A percentile compares a stretch with the other conserved stretches of the same genome.
Conservation (phyloP, 768 basidiomycete species). For the Leucocoprinus sp. region DNA sequence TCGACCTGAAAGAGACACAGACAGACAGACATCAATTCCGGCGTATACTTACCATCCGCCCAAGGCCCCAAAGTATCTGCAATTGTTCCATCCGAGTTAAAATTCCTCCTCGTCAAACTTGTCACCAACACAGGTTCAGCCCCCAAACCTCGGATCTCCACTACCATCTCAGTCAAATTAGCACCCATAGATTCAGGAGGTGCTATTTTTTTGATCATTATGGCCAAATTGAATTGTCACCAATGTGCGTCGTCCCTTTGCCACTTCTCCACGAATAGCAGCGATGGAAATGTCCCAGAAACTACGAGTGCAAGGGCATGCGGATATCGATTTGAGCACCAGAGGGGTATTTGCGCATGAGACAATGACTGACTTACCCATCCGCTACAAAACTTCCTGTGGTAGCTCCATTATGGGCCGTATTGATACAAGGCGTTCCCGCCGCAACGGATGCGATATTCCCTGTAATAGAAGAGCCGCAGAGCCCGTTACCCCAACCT, state of each 20-base stretch:
- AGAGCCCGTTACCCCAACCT: slow-evolving; percentile 36
- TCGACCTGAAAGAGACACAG: too few species aligned
- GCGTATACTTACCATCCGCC: slow-evolving; percentile 25
- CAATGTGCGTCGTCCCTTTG: slow-evolving; percentile 26
- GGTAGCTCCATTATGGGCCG: slow-evolving; percentile 32
- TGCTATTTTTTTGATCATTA: slow-evolving; percentile 33
- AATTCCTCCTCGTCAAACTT: slow-evolving; percentile 29
- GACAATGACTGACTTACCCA: slow-evolving; percentile 22
- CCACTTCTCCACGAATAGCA: slow-evolving; percentile 25
- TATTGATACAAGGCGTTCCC: slow-evolving; percentile 31
- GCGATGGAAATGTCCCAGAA: slow-evolving; percentile 29
- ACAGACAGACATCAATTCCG: too few species aligned
- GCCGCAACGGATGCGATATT: slow-evolving; percentile 26
- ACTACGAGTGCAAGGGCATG: slow-evolving; percentile 5
- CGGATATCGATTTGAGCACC: too few species aligned
- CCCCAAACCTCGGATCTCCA: slow-evolving; percentile 27
- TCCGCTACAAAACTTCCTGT: slow-evolving; percentile 31
- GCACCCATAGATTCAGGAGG: slow-evolving; percentile 36
- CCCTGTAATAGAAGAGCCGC: slow-evolving; percentile 23
- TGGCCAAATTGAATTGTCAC: slow-evolving; percentile 38
- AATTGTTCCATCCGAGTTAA: slow-evolving; percentile 28
- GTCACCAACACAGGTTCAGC: slow-evolving; percentile 35
- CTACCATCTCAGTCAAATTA: slow-evolving; percentile 32
- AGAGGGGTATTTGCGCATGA: too few species aligned
- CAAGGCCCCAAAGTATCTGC: slow-evolving; percentile 28